Percentiles rank a stretch among this genome's conserved stretches.
Conservation (phyloP, 768 basidiomycete genomes). For the Russula virescens region DNA sequence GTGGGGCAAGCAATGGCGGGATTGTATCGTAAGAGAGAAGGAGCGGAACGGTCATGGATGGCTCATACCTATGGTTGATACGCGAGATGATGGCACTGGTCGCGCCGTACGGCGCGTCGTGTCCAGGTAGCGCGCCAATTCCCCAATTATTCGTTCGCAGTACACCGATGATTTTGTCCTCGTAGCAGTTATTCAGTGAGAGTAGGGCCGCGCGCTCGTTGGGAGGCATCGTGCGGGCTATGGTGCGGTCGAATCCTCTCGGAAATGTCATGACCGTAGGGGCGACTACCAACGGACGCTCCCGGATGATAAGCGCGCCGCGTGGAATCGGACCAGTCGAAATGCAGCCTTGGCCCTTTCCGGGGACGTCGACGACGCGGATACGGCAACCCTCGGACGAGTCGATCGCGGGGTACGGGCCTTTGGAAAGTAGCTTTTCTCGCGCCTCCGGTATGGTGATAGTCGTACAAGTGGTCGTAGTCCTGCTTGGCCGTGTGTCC, state of each 20-base stretch:
- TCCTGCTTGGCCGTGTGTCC: not conserved
- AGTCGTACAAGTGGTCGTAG: constrained; percentile 11
- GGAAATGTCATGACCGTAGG: constrained; percentile 20
- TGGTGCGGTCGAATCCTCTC: constrained; percentile 1
- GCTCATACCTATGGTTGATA: constrained; percentile 24
- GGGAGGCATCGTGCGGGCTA: constrained; percentile 9
- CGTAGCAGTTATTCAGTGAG: constrained; percentile 12
- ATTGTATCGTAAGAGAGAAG: not conserved
- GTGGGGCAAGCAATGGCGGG: too few species aligned
- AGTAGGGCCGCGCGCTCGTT: constrained; percentile 4
- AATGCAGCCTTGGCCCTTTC: constrained; percentile 32
- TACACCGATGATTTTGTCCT: constrained; percentile 14
- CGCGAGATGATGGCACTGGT: constrained; percentile 26
- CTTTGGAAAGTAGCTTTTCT: constrained; percentile 10
- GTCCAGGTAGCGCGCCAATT: constrained; percentile 12
- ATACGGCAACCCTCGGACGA: constrained; percentile 9
- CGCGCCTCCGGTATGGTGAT: constrained; percentile 11
- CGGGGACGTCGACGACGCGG: constrained; percentile 9
- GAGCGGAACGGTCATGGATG: not conserved
- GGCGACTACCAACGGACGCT: constrained; percentile 35
- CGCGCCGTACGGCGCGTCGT: constrained; percentile 24
- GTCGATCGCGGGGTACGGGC: constrained; percentile 10
- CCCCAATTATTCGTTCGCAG: constrained; percentile 13
- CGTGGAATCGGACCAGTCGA: constrained; percentile 29
- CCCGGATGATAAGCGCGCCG: constrained; percentile 35